Percentiles rank a stretch among this genome's conserved stretches.
Conservation (phyloP, 2,329 filamentous ascomycete genomes). For the Ascochyta fabae region DNA sequence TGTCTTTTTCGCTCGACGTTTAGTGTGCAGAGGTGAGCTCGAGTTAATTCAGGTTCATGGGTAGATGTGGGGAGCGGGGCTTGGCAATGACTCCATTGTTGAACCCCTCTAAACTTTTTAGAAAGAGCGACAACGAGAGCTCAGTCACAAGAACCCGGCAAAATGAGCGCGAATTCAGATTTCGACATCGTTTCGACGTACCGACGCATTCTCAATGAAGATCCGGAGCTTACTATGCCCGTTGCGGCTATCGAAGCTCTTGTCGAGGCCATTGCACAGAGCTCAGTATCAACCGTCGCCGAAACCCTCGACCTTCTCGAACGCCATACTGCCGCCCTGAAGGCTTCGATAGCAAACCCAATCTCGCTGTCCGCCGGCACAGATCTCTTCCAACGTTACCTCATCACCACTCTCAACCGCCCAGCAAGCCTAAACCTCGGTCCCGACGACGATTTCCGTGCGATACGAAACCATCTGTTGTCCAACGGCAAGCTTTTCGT, state of each 20-base stretch:
- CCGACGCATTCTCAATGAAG: conserved; percentile 67
- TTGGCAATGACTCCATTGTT: conserved; percentile 23
- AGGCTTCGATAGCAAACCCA: conserved; percentile 80
- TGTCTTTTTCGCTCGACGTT: background rate
- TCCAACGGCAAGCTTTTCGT: conserved; percentile 88
- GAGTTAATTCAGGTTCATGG: background rate
- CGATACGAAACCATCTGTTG: conserved; percentile 81
- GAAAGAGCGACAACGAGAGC: conserved; percentile 1
- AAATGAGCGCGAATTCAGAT: conserved; percentile 35
- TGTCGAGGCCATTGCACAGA: conserved; percentile 82
- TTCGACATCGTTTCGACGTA: conserved; percentile 70
- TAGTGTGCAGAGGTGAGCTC: background rate
- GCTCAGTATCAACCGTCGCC: conserved; percentile 83
- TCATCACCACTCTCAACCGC: conserved; percentile 74
- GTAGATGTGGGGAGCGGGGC: conserved; percentile 9
- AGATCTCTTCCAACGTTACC: conserved; percentile 92
- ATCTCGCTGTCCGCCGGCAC: conserved; percentile 93
- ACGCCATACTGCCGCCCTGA: conserved; percentile 77
- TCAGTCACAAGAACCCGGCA: conserved; percentile 14
- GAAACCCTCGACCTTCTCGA: conserved; percentile 90
- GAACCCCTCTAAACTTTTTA: conserved; percentile 31
- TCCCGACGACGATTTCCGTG: conserved; percentile 74
- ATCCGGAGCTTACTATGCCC: conserved; percentile 91
- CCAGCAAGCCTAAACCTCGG: conserved; percentile 53
- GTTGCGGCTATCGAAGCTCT: conserved; percentile 93